These are phyloP conservation scores for Hygrocybe punicea DNA, from an alignment of 768 basidiomycete genomes.

Conservation along the genomic window DNA sequence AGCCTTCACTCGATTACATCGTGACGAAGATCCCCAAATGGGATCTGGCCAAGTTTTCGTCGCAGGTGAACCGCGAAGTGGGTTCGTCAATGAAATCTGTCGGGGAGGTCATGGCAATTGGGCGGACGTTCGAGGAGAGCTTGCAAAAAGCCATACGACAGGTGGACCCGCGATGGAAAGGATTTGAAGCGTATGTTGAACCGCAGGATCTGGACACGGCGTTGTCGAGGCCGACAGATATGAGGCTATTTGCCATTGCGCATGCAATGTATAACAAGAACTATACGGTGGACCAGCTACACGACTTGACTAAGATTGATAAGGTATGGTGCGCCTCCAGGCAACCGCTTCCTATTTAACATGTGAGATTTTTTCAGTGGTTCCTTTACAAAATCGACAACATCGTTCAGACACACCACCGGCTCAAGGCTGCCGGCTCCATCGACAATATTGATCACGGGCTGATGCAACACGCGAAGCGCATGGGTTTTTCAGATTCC, in stretches of 20 bases:
- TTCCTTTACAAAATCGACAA: slow-evolving; percentile 99
- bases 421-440: slow-evolving; percentile 65
- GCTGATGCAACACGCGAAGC: slow-evolving; percentile 83
- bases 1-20: slow-evolving; percentile 97
- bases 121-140: slow-evolving; percentile 97
- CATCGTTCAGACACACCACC: slow-evolving; percentile 84
- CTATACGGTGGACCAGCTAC: slow-evolving; percentile 85
- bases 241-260: slow-evolving; percentile 94
- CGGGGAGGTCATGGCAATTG: slow-evolving; percentile 99
- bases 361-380: slow-evolving; percentile 57
- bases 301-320: slow-evolving; percentile 97
- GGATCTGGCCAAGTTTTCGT: slow-evolving; percentile 97
- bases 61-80: slow-evolving; percentile 89
- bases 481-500: slow-evolving; percentile 90
- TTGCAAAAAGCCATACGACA: slow-evolving; percentile 98
- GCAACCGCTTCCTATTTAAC: not conserved
- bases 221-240: slow-evolving; percentile 84
- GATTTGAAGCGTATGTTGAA: slow-evolving; percentile 92
- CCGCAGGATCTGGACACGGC: slow-evolving; percentile 82
- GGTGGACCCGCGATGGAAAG: slow-evolving; percentile 94
- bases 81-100: slow-evolving; percentile 99
- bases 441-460: slow-evolving; percentile 68
- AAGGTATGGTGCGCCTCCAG: slow-evolving; percentile 48
- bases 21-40: slow-evolving; percentile 99
- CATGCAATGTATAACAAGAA: slow-evolving; percentile 94